These are phyloP conservation scores for Gracilariopsis chorda DNA, from an alignment of 23 red algal species.

Conservation along the genomic window DNA sequence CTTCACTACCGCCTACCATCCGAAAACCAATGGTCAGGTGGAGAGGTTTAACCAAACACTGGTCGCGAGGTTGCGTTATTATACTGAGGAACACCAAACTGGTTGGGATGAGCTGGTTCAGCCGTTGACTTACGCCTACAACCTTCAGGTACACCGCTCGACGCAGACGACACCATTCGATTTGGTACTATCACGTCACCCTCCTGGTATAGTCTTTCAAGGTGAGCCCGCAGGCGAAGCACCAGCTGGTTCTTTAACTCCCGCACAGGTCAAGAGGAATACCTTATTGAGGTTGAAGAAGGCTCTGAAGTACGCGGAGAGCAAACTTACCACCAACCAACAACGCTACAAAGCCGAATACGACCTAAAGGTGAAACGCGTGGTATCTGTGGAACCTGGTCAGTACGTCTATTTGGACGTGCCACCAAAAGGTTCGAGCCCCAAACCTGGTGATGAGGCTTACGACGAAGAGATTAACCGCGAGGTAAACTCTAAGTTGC, in stretches of 20 bases:
- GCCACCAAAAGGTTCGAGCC: too few relatives aligned
- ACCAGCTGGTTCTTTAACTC: background rate
- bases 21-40: conserved; percentile 23
- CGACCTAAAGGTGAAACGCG: background rate
- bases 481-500: too few relatives aligned
- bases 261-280: background rate
- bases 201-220: background rate
- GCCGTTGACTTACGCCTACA: conserved; percentile 4
- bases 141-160: background rate
- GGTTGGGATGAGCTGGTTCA: conserved; percentile 5
- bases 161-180: conserved; percentile 15
- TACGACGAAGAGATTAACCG: too few relatives aligned
- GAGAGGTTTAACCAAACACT: conserved; percentile 32
- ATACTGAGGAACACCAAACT: conserved; percentile 10
- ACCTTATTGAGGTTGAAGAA: background rate
- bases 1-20: conserved; percentile 44
- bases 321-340: background rate
- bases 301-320: background rate
- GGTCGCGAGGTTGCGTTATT: background rate
- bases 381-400: background rate
- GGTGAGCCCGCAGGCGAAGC: background rate
- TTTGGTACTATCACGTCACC: conserved; percentile 5
- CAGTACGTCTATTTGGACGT: background rate
- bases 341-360: background rate
- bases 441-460: too few relatives aligned